Base-by-base conservation (phyloP, 2,329 filamentous ascomycete species). In the Aureobasidium sp. region DNA sequence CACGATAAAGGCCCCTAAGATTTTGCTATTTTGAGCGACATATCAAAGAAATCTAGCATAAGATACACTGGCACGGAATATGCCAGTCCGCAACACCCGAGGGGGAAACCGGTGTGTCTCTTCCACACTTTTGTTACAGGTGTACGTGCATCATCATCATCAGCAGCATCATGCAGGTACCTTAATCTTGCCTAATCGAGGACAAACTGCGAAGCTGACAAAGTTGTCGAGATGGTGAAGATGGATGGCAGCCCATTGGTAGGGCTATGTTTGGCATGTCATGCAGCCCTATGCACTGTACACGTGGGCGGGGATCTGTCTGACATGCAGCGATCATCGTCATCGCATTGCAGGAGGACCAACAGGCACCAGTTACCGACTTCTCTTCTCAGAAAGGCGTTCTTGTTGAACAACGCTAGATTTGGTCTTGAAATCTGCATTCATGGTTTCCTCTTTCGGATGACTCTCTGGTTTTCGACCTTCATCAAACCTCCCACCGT, bases 291-390 rank as follows among this genome's bases (percentile, higher is more conserved):
- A 55, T 55, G 52, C 52, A 34, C 10, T 32, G 5, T 32, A 34
- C 52, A 55, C 52, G 52, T 54, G 50, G 50, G 16, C 42, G 36
- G 16, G 11, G 16, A 37, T 32, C 37, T 29, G 37, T 54, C 50
- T 54, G 50, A 54, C 50, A 54, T 42, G 50, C 50, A 54, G 32
- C 36, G 16, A 50, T 50, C 48, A 25, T 50, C 48, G 30, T 50
- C 48, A 36, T 16, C 21, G 29, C 27, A 30, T 47, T 11, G 25
- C 6, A 7, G 15, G 2, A 16, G 15, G 27, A 16, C 36, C 36
- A 36, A 39, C 49, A 41, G 49, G 49, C 34, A 53, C 49, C 49
- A 41, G 5, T 8, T 41, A 25, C 34, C 9, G 1, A 39, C 21
- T 25, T 53, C 7, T 25, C 11, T 39, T 29, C 6, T n/a, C 29